A percentile compares a stretch with the other conserved stretches of the same genome.
These are phyloP conservation scores for Blastobotrys capitulatus DNA, from an alignment of 1,139 yeast genomes.

Conservation along the genomic window DNA sequence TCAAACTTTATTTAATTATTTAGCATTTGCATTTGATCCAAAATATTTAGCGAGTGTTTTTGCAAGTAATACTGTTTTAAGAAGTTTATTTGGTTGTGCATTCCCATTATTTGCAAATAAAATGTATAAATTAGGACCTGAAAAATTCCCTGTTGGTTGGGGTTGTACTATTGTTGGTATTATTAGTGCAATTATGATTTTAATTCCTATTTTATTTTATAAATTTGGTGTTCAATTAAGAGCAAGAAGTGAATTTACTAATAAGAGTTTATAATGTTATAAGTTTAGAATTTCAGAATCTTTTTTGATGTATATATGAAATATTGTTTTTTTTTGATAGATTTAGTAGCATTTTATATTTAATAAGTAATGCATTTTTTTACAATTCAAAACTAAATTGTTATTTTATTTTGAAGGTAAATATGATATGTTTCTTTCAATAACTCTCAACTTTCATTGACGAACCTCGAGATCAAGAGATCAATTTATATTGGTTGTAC, in stretches of 20 bases:
- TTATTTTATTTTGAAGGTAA: no score
- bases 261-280: no score
- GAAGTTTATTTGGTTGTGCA: conserved; percentile 50
- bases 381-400: no score
- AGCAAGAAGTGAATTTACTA: conserved; percentile 26
- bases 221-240: conserved; percentile 53
- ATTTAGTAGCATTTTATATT: no score
- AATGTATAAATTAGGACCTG: conserved; percentile 41
- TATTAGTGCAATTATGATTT: conserved; percentile 39
- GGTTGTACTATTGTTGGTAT: conserved; percentile 46
- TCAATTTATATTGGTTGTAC: no score
- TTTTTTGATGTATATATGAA: no score
- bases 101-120: conserved; percentile 56
- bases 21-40: conserved; percentile 68
- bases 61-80: conserved; percentile 48
- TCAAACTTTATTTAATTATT: conserved; percentile 64
- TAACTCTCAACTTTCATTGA: no score
- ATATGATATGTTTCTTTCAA: no score
- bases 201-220: conserved; percentile 2
- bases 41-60: conserved; percentile 58
- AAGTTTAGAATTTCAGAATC: no score
- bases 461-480: no score
- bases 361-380: no score
- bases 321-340: no score
- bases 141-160: conserved; percentile 42